phyloP scores from a whole-genome alignment of 768 basidiomycete species.

The Rhizopogon sp. region DNA sequence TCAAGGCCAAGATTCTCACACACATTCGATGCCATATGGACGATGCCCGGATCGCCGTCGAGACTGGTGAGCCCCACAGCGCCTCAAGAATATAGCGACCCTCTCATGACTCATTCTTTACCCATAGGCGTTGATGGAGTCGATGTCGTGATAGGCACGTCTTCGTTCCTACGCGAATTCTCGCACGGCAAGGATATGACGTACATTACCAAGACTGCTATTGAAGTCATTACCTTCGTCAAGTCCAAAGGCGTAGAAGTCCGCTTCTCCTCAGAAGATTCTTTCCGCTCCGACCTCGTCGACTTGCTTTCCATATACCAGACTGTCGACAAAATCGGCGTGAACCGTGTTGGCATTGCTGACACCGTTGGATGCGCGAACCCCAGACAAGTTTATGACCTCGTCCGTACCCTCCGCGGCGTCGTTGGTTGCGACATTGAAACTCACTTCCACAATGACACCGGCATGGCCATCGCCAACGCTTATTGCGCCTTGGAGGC shows the following conservation, averaged over 20 bases:
- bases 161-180: slow-evolving; percentile 98
- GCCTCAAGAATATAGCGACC: neutral
- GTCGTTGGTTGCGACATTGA: slow-evolving; percentile 98
- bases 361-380: slow-evolving; percentile 99
- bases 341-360: slow-evolving; percentile 97
- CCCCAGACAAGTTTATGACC: slow-evolving; percentile 96
- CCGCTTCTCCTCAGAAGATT: slow-evolving; percentile 99
- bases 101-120: neutral
- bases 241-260: slow-evolving; percentile 99
- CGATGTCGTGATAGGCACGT: slow-evolving; percentile 98
- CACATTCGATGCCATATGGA: slow-evolving; percentile 99
- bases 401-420: slow-evolving; percentile 92
- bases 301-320: slow-evolving; percentile 98
- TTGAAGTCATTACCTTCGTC: slow-evolving; percentile 98
- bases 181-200: slow-evolving; percentile 99
- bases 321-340: slow-evolving; percentile 98
- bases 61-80: slow-evolving; percentile 65
- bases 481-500: slow-evolving; percentile 98
- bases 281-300: slow-evolving; percentile 99
- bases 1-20: slow-evolving; percentile 95
- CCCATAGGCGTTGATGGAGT: slow-evolving; percentile 90
- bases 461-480: slow-evolving; percentile 98
- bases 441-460: slow-evolving; percentile 97
- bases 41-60: slow-evolving; percentile 95
- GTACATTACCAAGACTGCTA: slow-evolving; percentile 98